Evolutionary conservation across 352 stramenopile genomes (phyloP).

Genomic region (Globisporangium okanoganense): DNA sequence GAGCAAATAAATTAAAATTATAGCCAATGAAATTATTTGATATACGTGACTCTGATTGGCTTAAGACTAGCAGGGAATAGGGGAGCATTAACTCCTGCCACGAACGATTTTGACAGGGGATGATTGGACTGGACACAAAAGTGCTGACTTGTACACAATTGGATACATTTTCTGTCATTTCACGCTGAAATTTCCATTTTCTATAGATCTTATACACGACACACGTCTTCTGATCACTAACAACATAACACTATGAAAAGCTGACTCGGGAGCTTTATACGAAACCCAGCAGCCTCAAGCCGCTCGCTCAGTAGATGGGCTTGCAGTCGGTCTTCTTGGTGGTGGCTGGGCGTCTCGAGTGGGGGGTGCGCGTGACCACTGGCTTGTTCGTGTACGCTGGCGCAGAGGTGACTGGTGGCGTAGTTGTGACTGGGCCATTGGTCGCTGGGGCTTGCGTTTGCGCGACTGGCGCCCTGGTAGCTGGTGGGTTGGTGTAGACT

Average conservation of each 20-base stretch:
- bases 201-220: background rate
- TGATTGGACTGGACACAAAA: too few species aligned
- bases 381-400: background rate
- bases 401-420: background rate
- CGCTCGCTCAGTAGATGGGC: slow-evolving; percentile 14
- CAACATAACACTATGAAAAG: slow-evolving; percentile 1
- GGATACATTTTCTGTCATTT: background rate
- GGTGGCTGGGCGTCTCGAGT: background rate
- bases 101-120: background rate
- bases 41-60: background rate
- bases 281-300: background rate
- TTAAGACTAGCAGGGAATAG: background rate
- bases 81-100: background rate
- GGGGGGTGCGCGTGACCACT: background rate
- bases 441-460: background rate
- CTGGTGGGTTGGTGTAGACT: background rate
- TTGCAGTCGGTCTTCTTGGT: slow-evolving; percentile 16
- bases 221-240: background rate
- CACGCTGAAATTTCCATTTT: background rate
- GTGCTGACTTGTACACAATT: background rate
- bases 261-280: slow-evolving; percentile 1
- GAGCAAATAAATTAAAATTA: background rate
- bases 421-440: too few species aligned
- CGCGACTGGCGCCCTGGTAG: background rate
- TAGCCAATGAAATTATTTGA: background rate